Evolutionary conservation across 306 rosid species (phyloP), one percentile per base, ranked within the genome.

Genomic region (Coriaria nepalensis): DNA sequence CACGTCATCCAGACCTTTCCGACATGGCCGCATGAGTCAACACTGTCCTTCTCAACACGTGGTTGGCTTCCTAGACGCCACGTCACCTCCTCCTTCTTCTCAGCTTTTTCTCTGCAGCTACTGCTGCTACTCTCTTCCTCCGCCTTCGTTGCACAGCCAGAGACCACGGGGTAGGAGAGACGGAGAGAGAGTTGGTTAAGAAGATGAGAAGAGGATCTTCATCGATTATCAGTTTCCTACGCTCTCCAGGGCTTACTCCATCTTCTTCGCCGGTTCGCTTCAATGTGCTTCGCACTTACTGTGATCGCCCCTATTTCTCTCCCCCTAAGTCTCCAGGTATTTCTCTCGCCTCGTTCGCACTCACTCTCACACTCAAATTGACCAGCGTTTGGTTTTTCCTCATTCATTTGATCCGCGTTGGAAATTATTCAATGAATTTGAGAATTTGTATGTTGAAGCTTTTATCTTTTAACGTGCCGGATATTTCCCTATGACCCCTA

Each of bases 161-260:
- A 20, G 29, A 33, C 33, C 33, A 34, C 6, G 36, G 42, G 33
- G 46, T 12, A 33, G 6, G 33, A 41, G 37, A 43, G 61, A 34
- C 36, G 38, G 43, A 43, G 60, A 44, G 45, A 41, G 34, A 14
- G 32, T 53, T 6, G 8, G 37, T 4, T 53, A 10, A 14, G 38
- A n/a, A 4, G 14, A 57, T 57, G 62, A 47, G 52, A 20, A 47
- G 38, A 57, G 61, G 61, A 45, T 8, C 52, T 37, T 45, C 29
- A 20, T 20, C 36, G 11, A 37, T 49, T 34, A 13, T 46, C 32
- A 35, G n/a, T 45, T 57, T 53, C 15, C 40, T 57, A 0, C 6
- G 45, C 9, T 37, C 62, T 35, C 53, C 29, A 35, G 29, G 53
- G 13, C 29, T 57, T 9, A 10, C 13, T 37, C 62, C 37, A 29